phyloP scores from a whole-genome alignment of 208 protist genomes.

The Crithidia expoeki region DNA sequence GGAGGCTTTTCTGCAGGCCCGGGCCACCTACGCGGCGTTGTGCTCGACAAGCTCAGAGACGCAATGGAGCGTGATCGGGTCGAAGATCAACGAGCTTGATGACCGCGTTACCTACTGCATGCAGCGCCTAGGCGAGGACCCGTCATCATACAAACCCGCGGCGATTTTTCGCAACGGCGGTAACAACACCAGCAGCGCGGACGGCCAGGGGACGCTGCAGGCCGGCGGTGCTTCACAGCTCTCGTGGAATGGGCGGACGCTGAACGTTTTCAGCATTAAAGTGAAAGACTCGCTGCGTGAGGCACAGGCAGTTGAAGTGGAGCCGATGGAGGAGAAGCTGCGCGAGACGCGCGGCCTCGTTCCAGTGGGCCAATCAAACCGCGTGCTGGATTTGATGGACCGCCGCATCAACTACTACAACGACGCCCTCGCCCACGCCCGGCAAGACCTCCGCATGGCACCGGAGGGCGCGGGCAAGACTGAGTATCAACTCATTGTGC shows the following conservation, averaged over 20 bases:
- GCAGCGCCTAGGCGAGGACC: constrained; percentile 77
- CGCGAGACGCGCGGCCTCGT: constrained; percentile 45
- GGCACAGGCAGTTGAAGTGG: constrained; percentile 57
- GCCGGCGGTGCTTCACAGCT: constrained; percentile 40
- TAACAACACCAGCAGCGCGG: neutral
- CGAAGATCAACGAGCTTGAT: constrained; percentile 82
- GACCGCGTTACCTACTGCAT: constrained; percentile 87
- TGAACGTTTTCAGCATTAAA: constrained; percentile 70
- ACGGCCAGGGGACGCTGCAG: constrained; percentile 11
- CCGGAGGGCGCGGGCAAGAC: constrained; percentile 51
- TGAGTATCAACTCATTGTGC: constrained; percentile 76
- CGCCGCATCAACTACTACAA: constrained; percentile 82
- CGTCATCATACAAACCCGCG: constrained; percentile 47
- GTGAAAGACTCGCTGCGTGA: constrained; percentile 87
- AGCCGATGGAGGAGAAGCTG: constrained; percentile 51
- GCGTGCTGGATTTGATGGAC: constrained; percentile 82
- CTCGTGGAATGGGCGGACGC: constrained; percentile 73
- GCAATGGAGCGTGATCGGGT: constrained; percentile 44
- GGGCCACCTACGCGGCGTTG: constrained; percentile 53
- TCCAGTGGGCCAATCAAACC: constrained; percentile 69
- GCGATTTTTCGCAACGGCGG: neutral
- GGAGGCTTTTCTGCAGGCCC: constrained; percentile 51
- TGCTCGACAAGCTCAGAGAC: constrained; percentile 32
- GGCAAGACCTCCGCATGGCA: constrained; percentile 66
- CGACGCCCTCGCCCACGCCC: constrained; percentile 78